A percentile compares a stretch with the other conserved stretches of the same genome.
These are phyloP conservation scores for Tricholoma flavovirens DNA, from an alignment of 768 basidiomycete species.

Conservation along the genomic window DNA sequence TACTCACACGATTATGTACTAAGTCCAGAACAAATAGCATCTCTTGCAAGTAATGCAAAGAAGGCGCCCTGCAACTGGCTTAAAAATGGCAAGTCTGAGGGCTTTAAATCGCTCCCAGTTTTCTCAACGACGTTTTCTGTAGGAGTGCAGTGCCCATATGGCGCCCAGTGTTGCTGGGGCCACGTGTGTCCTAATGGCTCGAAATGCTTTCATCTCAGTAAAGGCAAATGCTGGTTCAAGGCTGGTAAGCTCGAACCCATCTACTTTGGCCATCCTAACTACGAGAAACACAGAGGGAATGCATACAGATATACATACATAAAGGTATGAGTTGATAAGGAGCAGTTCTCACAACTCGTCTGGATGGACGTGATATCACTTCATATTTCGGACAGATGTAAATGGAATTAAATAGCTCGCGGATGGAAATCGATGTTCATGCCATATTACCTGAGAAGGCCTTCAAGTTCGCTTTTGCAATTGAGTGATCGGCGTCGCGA, in stretches of 20 bases:
- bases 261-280: background rate
- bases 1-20: conserved; percentile 79
- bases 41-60: conserved; percentile 71
- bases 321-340: background rate
- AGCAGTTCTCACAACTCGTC: background rate
- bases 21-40: conserved; percentile 63
- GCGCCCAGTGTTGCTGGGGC: conserved; percentile 76
- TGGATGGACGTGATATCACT: background rate
- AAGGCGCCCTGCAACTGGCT: conserved; percentile 84
- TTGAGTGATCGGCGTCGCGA: too few relatives aligned
- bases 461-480: too few relatives aligned
- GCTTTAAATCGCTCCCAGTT: background rate
- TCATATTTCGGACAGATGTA: background rate
- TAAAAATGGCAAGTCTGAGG: conserved; percentile 53
- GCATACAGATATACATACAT: conserved; percentile 29
- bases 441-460: background rate
- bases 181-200: conserved; percentile 78
- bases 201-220: conserved; percentile 63
- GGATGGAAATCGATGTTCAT: background rate
- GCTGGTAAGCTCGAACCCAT: conserved; percentile 37
- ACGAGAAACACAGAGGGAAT: conserved; percentile 31
- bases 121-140: background rate
- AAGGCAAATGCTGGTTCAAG: conserved; percentile 88
- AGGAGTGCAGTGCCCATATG: conserved; percentile 75
- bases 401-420: background rate